Conservation (phyloP, 2,329 filamentous ascomycete species). For the Aspergillus fumigatiaffinis region DNA sequence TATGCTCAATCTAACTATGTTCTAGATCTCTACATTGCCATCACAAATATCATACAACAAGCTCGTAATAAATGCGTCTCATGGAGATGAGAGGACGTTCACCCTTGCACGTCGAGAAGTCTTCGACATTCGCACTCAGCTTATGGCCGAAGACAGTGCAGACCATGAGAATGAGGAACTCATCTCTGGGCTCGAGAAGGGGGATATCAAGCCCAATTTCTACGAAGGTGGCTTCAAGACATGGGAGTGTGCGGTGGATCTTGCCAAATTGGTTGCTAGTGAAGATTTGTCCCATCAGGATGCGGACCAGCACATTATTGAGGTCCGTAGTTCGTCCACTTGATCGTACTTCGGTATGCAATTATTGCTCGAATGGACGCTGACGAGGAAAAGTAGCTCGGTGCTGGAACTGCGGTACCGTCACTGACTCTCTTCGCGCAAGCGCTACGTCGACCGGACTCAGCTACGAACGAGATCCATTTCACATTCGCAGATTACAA, state of each 20-base stretch:
- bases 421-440: conserved; percentile 53
- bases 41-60: conserved; percentile 58
- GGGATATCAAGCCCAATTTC: conserved; percentile 56
- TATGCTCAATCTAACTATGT: conserved; percentile 6
- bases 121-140: conserved; percentile 60
- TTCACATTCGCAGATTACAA: conserved; percentile 63
- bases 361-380: background rate
- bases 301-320: conserved; percentile 39
- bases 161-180: conserved; percentile 43
- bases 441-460: conserved; percentile 36
- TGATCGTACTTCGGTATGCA: background rate
- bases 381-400: conserved; percentile 41
- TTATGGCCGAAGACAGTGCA: conserved; percentile 55
- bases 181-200: conserved; percentile 48
- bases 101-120: conserved; percentile 55
- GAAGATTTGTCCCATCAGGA: conserved; percentile 13
- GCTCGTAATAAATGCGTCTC: conserved; percentile 39
- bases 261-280: conserved; percentile 42
- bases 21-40: conserved; percentile 52
- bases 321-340: conserved; percentile 23
- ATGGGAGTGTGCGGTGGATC: conserved; percentile 62
- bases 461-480: conserved; percentile 29
- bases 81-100: conserved; percentile 9
- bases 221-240: conserved; percentile 68
- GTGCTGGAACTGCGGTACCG: conserved; percentile 61